These are phyloP conservation scores for Candida hungchunana DNA, from an alignment of 805 yeast species.

Conservation along the genomic window DNA sequence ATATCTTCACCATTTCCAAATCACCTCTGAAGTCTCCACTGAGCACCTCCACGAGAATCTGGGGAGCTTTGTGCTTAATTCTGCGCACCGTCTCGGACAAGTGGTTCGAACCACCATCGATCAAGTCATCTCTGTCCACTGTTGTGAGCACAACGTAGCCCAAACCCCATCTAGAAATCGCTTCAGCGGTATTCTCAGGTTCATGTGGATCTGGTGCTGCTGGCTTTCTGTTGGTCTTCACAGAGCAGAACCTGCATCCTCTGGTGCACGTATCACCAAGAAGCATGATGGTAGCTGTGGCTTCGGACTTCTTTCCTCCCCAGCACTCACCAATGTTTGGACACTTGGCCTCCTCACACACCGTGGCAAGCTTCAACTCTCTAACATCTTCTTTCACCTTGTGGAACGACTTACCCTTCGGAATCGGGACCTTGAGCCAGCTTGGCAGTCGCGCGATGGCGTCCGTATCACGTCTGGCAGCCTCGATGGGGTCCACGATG, in stretches of 20 bases:
- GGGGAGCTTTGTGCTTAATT: slow-evolving; percentile 87
- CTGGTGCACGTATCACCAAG: slow-evolving; percentile 98
- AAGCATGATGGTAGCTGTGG: slow-evolving; percentile 96
- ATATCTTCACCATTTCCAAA: slow-evolving; percentile 66
- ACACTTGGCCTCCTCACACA: slow-evolving; percentile 97
- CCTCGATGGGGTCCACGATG: slow-evolving; percentile 69
- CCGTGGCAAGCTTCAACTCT: slow-evolving; percentile 87
- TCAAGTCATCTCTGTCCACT: slow-evolving; percentile 89
- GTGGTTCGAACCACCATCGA: slow-evolving; percentile 97
- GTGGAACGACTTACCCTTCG: slow-evolving; percentile 85
- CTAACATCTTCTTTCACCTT: slow-evolving; percentile 80
- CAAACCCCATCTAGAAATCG: slow-evolving; percentile 85
- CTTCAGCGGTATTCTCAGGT: slow-evolving; percentile 97
- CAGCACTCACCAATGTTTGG: slow-evolving; percentile 99
- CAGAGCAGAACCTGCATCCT: slow-evolving; percentile 98
- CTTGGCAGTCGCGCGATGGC: slow-evolving; percentile 64
- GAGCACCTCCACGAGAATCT: slow-evolving; percentile 85
- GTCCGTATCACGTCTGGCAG: slow-evolving; percentile 62
- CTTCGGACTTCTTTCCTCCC: slow-evolving; percentile 92
- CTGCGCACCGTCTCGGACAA: slow-evolving; percentile 99
- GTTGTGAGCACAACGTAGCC: slow-evolving; percentile 89
- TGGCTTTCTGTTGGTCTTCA: slow-evolving; percentile 86
- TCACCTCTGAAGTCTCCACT: slow-evolving; percentile 97
- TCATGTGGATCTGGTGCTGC: slow-evolving; percentile 90
- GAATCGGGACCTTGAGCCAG: slow-evolving; percentile 95